Conservation (phyloP, 352 stramenopile species). For the Plasmopara muralis region DNA sequence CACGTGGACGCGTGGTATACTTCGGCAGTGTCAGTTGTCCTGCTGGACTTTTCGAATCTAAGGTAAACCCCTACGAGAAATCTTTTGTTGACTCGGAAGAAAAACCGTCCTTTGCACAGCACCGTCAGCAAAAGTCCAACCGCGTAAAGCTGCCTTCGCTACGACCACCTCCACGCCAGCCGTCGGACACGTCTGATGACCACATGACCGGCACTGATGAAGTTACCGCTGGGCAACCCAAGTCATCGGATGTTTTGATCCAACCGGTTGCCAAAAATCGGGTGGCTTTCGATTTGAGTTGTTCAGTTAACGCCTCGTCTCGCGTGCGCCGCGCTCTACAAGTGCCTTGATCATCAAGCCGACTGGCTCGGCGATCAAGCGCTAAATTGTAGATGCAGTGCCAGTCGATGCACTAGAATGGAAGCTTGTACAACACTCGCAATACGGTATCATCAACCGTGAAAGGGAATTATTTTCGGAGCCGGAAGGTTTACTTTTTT, state of each 20-base stretch:
- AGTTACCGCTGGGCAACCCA: background rate
- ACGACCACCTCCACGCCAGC: background rate
- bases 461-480: background rate
- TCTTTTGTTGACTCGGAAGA: background rate
- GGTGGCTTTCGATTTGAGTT: too few relatives aligned
- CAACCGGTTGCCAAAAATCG: background rate
- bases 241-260: background rate
- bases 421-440: conserved; percentile 2
- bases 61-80: background rate
- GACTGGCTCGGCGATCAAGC: background rate
- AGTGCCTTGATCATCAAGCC: background rate
- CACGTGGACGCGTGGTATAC: background rate
- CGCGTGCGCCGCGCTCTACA: background rate
- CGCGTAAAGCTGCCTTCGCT: background rate
- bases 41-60: background rate
- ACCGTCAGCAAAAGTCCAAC: background rate
- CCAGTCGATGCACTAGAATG: background rate
- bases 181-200: background rate
- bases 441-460: conserved; percentile 1
- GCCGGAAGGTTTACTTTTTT: background rate
- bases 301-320: background rate
- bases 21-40: background rate
- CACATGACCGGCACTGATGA: background rate
- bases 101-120: background rate
- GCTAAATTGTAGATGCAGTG: background rate